Evolutionary conservation across 345 rosid genomes (phyloP), one percentile per base, ranked within the genome.

Genomic region (Populus tremula): DNA sequence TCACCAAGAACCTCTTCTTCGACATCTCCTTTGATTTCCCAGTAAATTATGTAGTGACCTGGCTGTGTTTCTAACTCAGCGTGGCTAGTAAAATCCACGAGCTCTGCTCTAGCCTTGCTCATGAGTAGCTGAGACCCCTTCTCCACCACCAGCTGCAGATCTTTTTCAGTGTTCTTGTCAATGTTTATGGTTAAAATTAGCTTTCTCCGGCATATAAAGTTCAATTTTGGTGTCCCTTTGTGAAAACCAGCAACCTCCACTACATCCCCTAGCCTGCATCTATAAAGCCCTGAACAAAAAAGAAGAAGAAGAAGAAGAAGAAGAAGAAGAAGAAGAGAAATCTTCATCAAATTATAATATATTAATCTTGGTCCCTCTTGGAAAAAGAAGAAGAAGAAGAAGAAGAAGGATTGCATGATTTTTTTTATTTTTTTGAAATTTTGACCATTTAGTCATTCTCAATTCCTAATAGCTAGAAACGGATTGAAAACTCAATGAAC

Each of bases 131-230:
- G 84, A 29, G 86, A 83, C 16, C 91, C 94, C n/a, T 76, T 86
- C 77, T 95, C 91, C 5, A 93, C 97, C 68, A 91, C 96, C 27
- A 86, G 71, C 78, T 95, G 99, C 23, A 95, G 94, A 81, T 95
- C 99, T 41, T 89, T 92, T 74, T 95, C 99, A 0, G 98, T 95
- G 87, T 92, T 95, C 85, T 95, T 95, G 92, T 95, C 98, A 50
- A 95, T 95, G 87, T 95, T 95, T 70, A 95, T 79, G 0, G 92
- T 87, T 71, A 95, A 77, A 43, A 95, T 83, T 62, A 92, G 92
- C 86, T 93, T 95, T 74, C 93, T 91, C 76, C 99, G 87, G 88
- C 96, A 92, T 80, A 93, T 84, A 84, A 90, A 95, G 90, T 87
- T 95, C 78, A 95, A 49, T 68, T 95, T 95, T 6, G 99, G 99